phyloP scores from a whole-genome alignment of 148 eudicot genomes.

The Rhododendron griersonianum region DNA sequence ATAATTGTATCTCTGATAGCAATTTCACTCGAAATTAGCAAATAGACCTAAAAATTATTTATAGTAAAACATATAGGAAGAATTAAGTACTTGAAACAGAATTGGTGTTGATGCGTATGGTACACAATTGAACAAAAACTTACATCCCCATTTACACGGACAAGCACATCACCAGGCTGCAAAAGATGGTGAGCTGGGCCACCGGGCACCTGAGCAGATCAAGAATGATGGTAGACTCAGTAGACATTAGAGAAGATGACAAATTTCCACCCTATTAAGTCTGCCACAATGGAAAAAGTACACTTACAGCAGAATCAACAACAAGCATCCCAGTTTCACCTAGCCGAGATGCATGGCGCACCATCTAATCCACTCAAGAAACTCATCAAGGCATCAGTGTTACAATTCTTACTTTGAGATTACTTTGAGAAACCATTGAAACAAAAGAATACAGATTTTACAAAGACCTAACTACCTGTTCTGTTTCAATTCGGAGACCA shows the following conservation, averaged over 20 bases:
- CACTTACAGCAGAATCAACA: slow-evolving; percentile 90
- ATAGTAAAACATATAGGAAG: background rate
- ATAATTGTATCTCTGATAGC: background rate
- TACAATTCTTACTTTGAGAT: background rate
- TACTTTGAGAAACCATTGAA: slow-evolving; percentile 2
- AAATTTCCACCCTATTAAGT: slow-evolving; percentile 1
- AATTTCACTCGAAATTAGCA: background rate
- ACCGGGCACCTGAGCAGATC: slow-evolving; percentile 78
- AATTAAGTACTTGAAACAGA: background rate
- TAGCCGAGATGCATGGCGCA: slow-evolving; percentile 79
- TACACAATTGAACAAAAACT: slow-evolving; percentile 14
- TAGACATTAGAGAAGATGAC: background rate
- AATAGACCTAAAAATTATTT: background rate
- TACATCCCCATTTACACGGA: slow-evolving; percentile 79
- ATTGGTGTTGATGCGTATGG: background rate
- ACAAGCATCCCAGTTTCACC: slow-evolving; percentile 98
- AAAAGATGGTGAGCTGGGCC: slow-evolving; percentile 82
- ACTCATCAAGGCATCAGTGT: background rate
- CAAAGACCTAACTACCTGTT: slow-evolving; percentile 49
- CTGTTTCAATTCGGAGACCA: slow-evolving; percentile 82
- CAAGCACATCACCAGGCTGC: slow-evolving; percentile 98
- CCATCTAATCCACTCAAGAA: slow-evolving; percentile 56
- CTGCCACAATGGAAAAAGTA: slow-evolving; percentile 1
- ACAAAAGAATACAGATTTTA: slow-evolving; percentile 3
- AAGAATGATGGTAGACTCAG: background rate